Evolutionary conservation across 106 monocot species (phyloP), one percentile per base, ranked within the genome.

Genomic region (Dioscorea dumetorum): DNA sequence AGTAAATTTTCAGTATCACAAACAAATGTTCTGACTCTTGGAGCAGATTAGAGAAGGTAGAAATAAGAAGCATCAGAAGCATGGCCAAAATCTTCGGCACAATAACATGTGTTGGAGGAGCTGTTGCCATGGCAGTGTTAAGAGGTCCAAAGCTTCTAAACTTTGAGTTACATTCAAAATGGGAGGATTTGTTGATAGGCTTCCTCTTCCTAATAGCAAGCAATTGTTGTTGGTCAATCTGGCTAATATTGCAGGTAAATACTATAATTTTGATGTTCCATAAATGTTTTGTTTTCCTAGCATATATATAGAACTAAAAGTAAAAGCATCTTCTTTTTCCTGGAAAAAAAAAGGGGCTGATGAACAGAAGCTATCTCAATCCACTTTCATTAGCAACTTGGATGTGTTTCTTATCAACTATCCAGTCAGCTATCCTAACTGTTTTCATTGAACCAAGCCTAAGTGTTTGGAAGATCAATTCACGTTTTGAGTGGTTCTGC

Each of bases 81-180:
- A 62, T 83, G 66, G 84, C 81, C 13, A 88, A 84, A 49, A 56
- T 75, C 19, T 4, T 78, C 5, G 88, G 88, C 15, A 88, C 88
- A 5, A 49, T 76, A 2, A 70, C 81, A n/a, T 84, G 84, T 56
- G 73, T 88, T 9, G 74, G 74, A 21, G 88, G 88, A 51, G 88
- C 88, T 0, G 49, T 52, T 28, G 28, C 50, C 31, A 84, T 88
- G 74, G 73, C 74, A 12, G 58, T 88, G 0, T 81, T 68, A n/a
- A 81, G 60, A 72, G 84, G 88, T 8, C 78, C 60, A 48, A 78
- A 54, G 53, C 75, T 88, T 34, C 75, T 67, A 1, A 59, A 60
- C 17, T 24, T 58, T 16, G 31, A 34, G 12, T 33, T 58, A 33
- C 58, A 69, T 22, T 10, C 11, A 61, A 53, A 20, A 9, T 19